Evolutionary conservation across 345 rosid species (phyloP).

Genomic region (Litchi chinensis): DNA sequence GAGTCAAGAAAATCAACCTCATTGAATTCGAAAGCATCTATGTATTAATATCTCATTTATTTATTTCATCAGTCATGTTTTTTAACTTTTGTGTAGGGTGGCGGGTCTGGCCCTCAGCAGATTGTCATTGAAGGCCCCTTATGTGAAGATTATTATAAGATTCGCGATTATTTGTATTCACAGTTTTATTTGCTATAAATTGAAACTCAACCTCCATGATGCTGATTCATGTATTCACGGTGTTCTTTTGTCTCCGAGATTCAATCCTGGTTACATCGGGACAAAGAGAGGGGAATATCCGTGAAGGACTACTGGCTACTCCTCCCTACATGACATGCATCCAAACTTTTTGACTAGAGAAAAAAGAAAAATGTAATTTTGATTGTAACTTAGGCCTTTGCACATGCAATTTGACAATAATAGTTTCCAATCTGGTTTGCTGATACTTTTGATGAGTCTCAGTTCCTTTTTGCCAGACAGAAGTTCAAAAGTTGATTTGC

Average conservation of each 20-base stretch:
- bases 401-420: not conserved
- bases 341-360: not conserved
- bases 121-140: slow-evolving; percentile 90
- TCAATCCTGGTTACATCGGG: not conserved
- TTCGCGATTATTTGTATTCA: slow-evolving; percentile 80
- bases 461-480: no score
- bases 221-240: not conserved
- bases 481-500: not conserved
- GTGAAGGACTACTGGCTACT: not conserved
- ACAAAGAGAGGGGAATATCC: not conserved
- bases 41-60: not conserved
- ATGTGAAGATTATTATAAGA: slow-evolving; percentile 90
- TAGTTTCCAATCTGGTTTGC: not conserved
- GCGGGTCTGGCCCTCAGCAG: slow-evolving; percentile 83
- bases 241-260: not conserved
- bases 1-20: slow-evolving; percentile 10
- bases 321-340: not conserved
- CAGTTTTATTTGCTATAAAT: slow-evolving; percentile 80
- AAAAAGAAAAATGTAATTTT: not conserved
- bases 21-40: not conserved
- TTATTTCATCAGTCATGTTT: not conserved
- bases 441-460: no score
- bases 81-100: slow-evolving; percentile 46
- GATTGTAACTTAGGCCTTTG: not conserved
- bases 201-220: not conserved